These are phyloP conservation scores for Colletotrichum sp. DNA, from an alignment of 2,329 filamentous ascomycete species.

Conservation along the genomic window DNA sequence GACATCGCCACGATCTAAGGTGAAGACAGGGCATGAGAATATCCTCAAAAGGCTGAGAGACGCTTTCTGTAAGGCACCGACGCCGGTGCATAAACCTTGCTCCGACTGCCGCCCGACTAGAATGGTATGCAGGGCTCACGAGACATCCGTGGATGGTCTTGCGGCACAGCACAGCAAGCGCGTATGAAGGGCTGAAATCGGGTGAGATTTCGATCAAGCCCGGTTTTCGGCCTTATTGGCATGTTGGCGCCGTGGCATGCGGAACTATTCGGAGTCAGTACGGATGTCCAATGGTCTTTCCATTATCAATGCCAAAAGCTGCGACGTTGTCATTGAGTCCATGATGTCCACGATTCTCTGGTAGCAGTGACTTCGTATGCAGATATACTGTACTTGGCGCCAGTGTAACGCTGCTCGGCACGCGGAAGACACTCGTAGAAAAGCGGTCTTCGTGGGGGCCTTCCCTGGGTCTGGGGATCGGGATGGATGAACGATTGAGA, in stretches of 20 bases:
- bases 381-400: neutral
- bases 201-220: neutral
- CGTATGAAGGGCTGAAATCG: accelerated
- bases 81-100: neutral
- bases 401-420: neutral
- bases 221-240: neutral
- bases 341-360: neutral
- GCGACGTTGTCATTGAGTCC: neutral
- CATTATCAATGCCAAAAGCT: neutral
- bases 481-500: neutral
- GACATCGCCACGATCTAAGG: neutral
- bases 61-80: neutral
- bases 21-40: neutral
- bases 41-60: neutral
- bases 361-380: neutral
- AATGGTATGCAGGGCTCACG: neutral
- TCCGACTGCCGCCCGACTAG: neutral
- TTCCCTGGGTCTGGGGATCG: neutral
- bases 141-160: neutral
- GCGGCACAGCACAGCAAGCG: neutral
- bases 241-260: neutral
- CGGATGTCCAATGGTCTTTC: accelerated
- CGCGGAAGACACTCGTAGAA: neutral
- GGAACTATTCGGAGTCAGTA: neutral
- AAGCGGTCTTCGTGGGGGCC: neutral